phyloP scores from a whole-genome alignment of 805 yeast genomes.

The Metschnikowia aberdeeniae region DNA sequence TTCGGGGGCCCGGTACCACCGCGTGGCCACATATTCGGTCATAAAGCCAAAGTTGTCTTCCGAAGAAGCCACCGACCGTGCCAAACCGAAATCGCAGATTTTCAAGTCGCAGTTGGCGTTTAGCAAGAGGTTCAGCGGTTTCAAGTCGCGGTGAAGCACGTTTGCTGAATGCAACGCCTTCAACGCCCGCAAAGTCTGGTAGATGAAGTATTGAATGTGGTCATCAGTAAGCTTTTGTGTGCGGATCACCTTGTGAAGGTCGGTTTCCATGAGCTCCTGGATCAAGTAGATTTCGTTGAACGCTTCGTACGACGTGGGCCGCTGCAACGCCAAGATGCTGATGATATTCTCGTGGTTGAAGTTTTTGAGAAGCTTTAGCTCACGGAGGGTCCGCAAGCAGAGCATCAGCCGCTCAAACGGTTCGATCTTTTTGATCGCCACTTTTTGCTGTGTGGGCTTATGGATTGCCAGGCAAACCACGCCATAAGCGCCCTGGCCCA shows the following conservation, averaged over 20 bases:
- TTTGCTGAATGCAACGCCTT: slow-evolving; percentile 93
- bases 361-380: slow-evolving; percentile 81
- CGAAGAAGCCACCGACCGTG: slow-evolving; percentile 58
- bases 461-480: slow-evolving; percentile 88
- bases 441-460: slow-evolving; percentile 77
- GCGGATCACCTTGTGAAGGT: slow-evolving; percentile 73
- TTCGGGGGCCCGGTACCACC: slow-evolving; percentile 98
- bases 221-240: slow-evolving; percentile 85
- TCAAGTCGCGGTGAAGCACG: slow-evolving; percentile 87
- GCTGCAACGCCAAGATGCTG: slow-evolving; percentile 82
- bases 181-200: slow-evolving; percentile 85
- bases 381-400: slow-evolving; percentile 84
- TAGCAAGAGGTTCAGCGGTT: slow-evolving; percentile 81
- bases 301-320: slow-evolving; percentile 69
- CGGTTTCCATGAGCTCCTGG: slow-evolving; percentile 87
- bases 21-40: slow-evolving; percentile 97
- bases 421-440: slow-evolving; percentile 93
- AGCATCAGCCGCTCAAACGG: slow-evolving; percentile 89
- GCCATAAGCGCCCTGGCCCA: slow-evolving; percentile 97
- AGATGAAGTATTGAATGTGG: slow-evolving; percentile 89
- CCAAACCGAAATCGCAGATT: slow-evolving; percentile 91
- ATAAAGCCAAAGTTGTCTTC: slow-evolving; percentile 73
- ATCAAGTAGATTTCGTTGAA: slow-evolving; percentile 86
- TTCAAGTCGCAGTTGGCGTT: slow-evolving; percentile 93
- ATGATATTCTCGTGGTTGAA: slow-evolving; percentile 94